Evolutionary conservation across 805 yeast species (phyloP).

Genomic region (Metschnikowia arizonensis): DNA sequence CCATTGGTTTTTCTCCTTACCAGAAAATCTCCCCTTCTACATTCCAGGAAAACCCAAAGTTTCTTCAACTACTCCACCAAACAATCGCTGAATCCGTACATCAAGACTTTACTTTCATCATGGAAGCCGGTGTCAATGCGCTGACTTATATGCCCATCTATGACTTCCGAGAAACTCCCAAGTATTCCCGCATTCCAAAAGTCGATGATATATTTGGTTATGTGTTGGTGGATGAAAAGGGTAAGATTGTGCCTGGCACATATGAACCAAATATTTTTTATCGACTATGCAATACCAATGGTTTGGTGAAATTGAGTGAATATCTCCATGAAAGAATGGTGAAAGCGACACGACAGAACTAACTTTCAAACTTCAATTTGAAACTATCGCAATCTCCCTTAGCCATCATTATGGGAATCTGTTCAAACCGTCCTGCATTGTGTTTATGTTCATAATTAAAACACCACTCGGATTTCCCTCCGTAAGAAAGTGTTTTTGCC

Average conservation of each 20-base stretch:
- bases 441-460: conserved; percentile 38
- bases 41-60: conserved; percentile 26
- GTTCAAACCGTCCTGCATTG: conserved; percentile 34
- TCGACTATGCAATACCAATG: conserved; percentile 39
- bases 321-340: conserved; percentile 16
- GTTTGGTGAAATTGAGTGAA: conserved; percentile 19
- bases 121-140: conserved; percentile 54
- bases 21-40: conserved; percentile 20
- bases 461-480: conserved; percentile 62
- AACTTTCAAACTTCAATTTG: conserved; percentile 7
- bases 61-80: conserved; percentile 27
- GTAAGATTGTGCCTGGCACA: conserved; percentile 50
- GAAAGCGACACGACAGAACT: conserved; percentile 6
- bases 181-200: conserved; percentile 63
- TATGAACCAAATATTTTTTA: conserved; percentile 61
- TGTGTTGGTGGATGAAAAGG: conserved; percentile 52
- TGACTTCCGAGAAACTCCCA: conserved; percentile 64
- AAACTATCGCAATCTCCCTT: conserved; percentile 18
- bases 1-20: conserved; percentile 20
- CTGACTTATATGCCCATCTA: conserved; percentile 62
- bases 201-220: conserved; percentile 70
- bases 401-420: conserved; percentile 48
- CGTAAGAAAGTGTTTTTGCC: conserved; percentile 49
- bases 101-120: conserved; percentile 47
- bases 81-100: conserved; percentile 22